Conservation (phyloP, 1,139 yeast species). For the Geotrichum reessii region DNA sequence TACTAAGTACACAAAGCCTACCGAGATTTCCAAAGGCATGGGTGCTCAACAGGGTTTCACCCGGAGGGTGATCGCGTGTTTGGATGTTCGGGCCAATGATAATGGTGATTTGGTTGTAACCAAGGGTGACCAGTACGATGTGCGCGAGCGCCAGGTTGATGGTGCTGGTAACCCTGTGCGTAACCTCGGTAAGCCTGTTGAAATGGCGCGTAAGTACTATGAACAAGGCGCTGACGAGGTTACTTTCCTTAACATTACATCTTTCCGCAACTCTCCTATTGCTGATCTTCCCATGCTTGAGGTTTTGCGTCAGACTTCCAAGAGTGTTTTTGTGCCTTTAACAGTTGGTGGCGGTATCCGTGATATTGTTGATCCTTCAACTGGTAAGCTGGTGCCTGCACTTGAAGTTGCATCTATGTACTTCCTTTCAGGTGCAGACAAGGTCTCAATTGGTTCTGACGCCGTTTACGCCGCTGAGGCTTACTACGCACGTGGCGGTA, state of each 20-base stretch:
- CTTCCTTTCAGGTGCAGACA: constrained; percentile 94
- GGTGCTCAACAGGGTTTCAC: constrained; percentile 54
- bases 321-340: constrained; percentile 87
- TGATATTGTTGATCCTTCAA: constrained; percentile 75
- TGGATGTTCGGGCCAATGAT: constrained; percentile 94
- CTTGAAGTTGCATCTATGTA: constrained; percentile 84
- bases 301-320: constrained; percentile 75
- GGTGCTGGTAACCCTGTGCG: constrained; percentile 55
- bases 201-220: constrained; percentile 82
- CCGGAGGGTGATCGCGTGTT: constrained; percentile 86
- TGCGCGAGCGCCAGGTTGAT: constrained; percentile 58
- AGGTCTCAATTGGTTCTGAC: constrained; percentile 95
- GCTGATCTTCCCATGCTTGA: constrained; percentile 92
- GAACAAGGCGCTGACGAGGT: constrained; percentile 95
- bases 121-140: constrained; percentile 97
- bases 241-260: constrained; percentile 88
- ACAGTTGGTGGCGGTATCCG: constrained; percentile 98
- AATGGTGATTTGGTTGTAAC: constrained; percentile 93
- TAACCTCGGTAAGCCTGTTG: constrained; percentile 93
- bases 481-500: constrained; percentile 54
- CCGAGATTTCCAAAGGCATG: background rate
- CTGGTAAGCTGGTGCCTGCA: constrained; percentile 69
- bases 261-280: constrained; percentile 88
- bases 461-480: constrained; percentile 87
- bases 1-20: constrained; percentile 21